Evolutionary conservation across 129 eudicot species (phyloP).

Genomic region (Erigeron canadensis): DNA sequence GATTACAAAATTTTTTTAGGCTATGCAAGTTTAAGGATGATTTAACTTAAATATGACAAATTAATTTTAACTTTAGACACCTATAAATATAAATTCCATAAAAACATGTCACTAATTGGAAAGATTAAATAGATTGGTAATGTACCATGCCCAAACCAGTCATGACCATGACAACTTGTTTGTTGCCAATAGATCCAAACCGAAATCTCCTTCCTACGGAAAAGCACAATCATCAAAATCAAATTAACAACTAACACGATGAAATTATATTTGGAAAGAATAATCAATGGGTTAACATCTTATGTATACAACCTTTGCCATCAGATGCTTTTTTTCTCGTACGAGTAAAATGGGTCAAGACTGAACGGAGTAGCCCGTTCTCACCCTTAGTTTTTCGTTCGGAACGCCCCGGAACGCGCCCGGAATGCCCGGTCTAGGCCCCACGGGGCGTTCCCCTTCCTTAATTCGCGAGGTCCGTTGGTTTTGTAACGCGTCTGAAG

Average conservation of each 20-base stretch:
- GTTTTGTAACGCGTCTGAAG: too few relatives aligned
- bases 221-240: not conserved
- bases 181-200: constrained; percentile 42
- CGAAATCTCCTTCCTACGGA: constrained; percentile 53
- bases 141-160: constrained; percentile 61
- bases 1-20: too few relatives aligned
- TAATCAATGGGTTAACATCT: not conserved
- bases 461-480: too few relatives aligned
- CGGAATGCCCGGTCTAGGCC: too few relatives aligned
- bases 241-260: not conserved
- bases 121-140: not conserved
- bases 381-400: too few relatives aligned
- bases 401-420: too few relatives aligned
- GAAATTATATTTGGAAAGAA: not conserved
- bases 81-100: not conserved
- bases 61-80: not conserved
- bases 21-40: too few relatives aligned
- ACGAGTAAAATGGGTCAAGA: too few relatives aligned
- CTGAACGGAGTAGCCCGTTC: too few relatives aligned
- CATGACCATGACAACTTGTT: constrained; percentile 54
- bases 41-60: too few relatives aligned
- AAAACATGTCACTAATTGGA: not conserved
- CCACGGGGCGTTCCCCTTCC: too few relatives aligned
- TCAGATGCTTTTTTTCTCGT: too few relatives aligned
- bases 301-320: not conserved